Percentiles rank a stretch among this genome's conserved stretches.
Evolutionary conservation across 371 early-diverging fungal genomes (phyloP).

Genomic region (Haplosporangium sp.): DNA sequence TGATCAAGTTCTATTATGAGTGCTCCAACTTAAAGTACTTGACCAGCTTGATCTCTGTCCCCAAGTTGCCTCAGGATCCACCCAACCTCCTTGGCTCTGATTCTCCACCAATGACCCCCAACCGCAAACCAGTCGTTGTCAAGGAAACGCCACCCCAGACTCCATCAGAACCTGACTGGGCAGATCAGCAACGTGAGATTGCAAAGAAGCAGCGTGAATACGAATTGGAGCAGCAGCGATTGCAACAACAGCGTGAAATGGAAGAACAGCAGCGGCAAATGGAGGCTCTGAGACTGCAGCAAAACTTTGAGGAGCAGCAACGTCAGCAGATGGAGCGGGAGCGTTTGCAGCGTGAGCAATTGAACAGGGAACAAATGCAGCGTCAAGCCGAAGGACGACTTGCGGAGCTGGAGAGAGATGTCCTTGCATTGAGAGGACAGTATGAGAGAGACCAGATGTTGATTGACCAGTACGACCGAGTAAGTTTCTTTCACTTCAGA

Average conservation of each 20-base stretch:
- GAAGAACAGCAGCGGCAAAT: slow-evolving; percentile 70
- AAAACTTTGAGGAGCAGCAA: slow-evolving; percentile 66
- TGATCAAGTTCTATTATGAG: slow-evolving; percentile 92
- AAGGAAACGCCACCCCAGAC: slow-evolving; percentile 57
- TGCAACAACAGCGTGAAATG: slow-evolving; percentile 69
- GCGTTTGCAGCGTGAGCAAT: slow-evolving; percentile 76
- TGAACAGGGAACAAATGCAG: slow-evolving; percentile 74
- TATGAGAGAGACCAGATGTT: slow-evolving; percentile 86
- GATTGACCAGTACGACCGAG: slow-evolving; percentile 85
- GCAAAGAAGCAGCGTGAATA: slow-evolving; percentile 80
- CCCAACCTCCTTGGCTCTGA: slow-evolving; percentile 72
- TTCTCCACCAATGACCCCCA: slow-evolving; percentile 42
- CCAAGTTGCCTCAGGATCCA: slow-evolving; percentile 84
- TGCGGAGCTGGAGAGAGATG: slow-evolving; percentile 82
- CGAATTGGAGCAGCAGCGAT: slow-evolving; percentile 74
- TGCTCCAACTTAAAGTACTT: slow-evolving; percentile 91
- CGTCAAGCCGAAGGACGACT: slow-evolving; percentile 80
- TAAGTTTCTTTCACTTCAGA: slow-evolving; percentile 27
- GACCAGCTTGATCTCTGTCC: slow-evolving; percentile 92
- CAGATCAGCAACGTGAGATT: slow-evolving; percentile 63
- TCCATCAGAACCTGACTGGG: slow-evolving; percentile 67
- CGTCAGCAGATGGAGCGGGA: slow-evolving; percentile 73
- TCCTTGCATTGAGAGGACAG: slow-evolving; percentile 80
- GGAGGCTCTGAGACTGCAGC: slow-evolving; percentile 66
- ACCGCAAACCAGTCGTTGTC: slow-evolving; percentile 23